Base-by-base conservation (phyloP, 140 eudicot genomes). In the Cichorium intybus region DNA sequence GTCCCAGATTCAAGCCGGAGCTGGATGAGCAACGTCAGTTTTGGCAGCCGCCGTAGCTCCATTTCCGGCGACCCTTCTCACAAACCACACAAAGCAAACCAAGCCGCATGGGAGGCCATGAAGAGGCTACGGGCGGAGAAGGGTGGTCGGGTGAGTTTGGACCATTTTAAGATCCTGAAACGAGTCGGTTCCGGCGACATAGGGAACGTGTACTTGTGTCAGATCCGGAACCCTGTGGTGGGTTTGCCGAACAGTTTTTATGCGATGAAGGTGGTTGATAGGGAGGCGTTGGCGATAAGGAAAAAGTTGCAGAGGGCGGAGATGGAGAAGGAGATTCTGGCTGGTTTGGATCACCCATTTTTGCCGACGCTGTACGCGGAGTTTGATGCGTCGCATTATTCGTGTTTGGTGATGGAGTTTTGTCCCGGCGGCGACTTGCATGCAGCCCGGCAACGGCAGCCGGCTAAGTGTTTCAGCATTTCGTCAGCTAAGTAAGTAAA, bases 221-320 rank as follows among this genome's bases (percentile, higher is more conserved):
- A 87, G 76, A 84, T 87, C 26, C 72, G 95, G 24, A 84, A 84
- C 70, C 87, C 84, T 41, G 78, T 70, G 21, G 82, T 69, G 58
- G 86, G 83, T 15, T 63, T 82, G 31, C 80, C 84, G 22, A 76
- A 54, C 35, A 74, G 87, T 34, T 76, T 34, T 56, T 87, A 87
- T 29, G 91, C 95, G 4, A 87, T 87, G 95, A 87, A 87, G 69
- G 95, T 87, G 69, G 92, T 87, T 48, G 95, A 87, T 45, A 79
- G 86, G 24, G 95, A 87, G 70, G 95, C 95, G 4, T 70, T 87
- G 45, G 92, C 91, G 11, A 69, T 84, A 28, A 58, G 95, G 46
- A 87, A 87, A 59, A 87, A 87, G 82, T 27, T 84, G 27, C 84
- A 72, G 28, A 76, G 95, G 72, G 92, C 95, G 7, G 90, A 87